phyloP scores from a whole-genome alignment of 1,284 basidiomycete genomes.

The Mycena sp. region DNA sequence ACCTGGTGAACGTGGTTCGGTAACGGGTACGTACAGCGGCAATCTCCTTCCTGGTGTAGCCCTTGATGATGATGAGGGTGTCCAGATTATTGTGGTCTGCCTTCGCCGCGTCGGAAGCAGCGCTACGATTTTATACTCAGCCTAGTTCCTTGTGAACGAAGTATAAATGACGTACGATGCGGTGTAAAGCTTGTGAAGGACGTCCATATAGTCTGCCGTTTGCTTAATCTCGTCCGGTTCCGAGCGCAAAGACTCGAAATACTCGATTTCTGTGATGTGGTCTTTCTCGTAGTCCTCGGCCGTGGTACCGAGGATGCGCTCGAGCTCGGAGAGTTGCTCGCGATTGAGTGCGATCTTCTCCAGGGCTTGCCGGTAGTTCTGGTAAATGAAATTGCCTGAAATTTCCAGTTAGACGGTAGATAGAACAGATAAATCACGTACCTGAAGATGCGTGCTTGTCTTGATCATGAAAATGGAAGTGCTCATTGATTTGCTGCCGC shows the following conservation, averaged over 20 bases:
- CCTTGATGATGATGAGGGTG: background rate
- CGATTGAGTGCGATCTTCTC: conserved; percentile 27
- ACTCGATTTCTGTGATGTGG: conserved; percentile 29
- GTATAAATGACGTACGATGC: conserved; percentile 25
- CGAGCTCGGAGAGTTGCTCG: background rate
- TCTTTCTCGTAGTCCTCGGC: conserved; percentile 32
- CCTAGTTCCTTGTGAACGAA: too few relatives aligned
- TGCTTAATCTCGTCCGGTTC: conserved; percentile 25
- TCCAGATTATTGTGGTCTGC: background rate
- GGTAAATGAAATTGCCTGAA: conserved; percentile 33
- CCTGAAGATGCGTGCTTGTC: conserved; percentile 30
- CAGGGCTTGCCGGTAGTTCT: conserved; percentile 38
- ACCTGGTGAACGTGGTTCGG: conserved; percentile 2
- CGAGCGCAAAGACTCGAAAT: conserved; percentile 25
- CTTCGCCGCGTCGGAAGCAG: too few relatives aligned
- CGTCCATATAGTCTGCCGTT: conserved; percentile 34
- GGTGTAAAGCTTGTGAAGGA: conserved; percentile 17
- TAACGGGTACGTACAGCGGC: conserved; percentile 2
- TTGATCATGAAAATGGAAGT: too few relatives aligned
- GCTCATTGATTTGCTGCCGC: too few relatives aligned
- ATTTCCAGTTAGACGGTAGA: background rate
- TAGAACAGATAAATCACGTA: conserved; percentile 5
- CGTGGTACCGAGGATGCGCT: conserved; percentile 1
- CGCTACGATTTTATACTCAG: too few relatives aligned
- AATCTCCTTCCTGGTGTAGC: background rate